Evolutionary conservation across 805 yeast species (phyloP).

Genomic region (Yarrowia sp.): DNA sequence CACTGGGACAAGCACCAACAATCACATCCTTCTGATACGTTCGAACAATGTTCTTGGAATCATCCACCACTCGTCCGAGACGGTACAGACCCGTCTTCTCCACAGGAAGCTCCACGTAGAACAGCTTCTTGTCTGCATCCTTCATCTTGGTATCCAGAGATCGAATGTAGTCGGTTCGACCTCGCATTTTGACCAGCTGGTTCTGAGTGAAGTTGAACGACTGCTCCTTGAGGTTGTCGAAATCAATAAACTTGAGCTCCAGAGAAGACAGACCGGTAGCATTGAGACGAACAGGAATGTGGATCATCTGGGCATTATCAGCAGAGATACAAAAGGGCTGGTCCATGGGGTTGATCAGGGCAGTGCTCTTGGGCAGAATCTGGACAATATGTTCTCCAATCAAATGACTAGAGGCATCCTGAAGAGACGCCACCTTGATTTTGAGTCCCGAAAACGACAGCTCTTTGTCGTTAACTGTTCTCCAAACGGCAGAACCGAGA

Average conservation of each 20-base stretch:
- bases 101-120: conserved; percentile 65
- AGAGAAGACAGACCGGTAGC: conserved; percentile 66
- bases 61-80: conserved; percentile 64
- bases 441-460: conserved; percentile 39
- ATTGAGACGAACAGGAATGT: conserved; percentile 75
- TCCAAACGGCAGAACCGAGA: conserved; percentile 32
- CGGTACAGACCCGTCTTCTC: conserved; percentile 73
- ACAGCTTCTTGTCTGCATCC: conserved; percentile 32
- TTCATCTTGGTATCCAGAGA: conserved; percentile 6
- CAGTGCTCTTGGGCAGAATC: conserved; percentile 88
- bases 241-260: conserved; percentile 60
- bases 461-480: conserved; percentile 37
- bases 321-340: conserved; percentile 55
- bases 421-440: conserved; percentile 37
- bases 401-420: conserved; percentile 54
- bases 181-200: conserved; percentile 48
- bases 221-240: conserved; percentile 50
- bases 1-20: conserved; percentile 77
- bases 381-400: conserved; percentile 84
- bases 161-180: conserved; percentile 28
- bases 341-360: conserved; percentile 71
- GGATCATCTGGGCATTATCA: conserved; percentile 38
- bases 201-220: conserved; percentile 55
- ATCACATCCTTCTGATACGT: conserved; percentile 59
- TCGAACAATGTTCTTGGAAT: conserved; percentile 55